Base-by-base conservation (phyloP, 352 stramenopile genomes). In the Phytophthora chlamydospora region DNA sequence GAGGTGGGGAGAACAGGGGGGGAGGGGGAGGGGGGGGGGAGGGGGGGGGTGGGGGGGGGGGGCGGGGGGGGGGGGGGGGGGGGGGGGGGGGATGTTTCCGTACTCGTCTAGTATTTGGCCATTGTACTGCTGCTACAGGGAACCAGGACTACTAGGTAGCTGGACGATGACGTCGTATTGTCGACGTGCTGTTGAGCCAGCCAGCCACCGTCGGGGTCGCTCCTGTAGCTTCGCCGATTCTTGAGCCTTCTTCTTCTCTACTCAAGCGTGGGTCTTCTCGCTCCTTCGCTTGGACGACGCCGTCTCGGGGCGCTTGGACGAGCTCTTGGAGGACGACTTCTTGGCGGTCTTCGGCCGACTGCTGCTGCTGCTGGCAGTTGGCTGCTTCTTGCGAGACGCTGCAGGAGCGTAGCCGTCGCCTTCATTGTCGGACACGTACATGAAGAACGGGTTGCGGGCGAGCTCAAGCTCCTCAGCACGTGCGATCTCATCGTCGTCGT, bases 361-460 rank as follows among this genome's bases (percentile, higher is more conserved):
- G 21, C 21, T 24, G 21, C 63, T 69, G 40, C 57, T 43, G 24
- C 62, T 57, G 9, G 54, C 44, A 27, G 52, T 16, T 11, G 40
- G 10, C 42, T 56, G 55, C 43, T 84, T 89, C 66, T 80, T 88
- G 2, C 80, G 67, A 36, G 62, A 76, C 12, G 79, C 64, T 12
- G 84, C 85, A 14, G 83, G 80, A 13, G 85, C 85, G 50, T 92
- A 93, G 11, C 85, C 85, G 40, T 93, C 83, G 6, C 81, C 79
- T 59, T 94, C 83, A 0, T 91, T 87, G 52, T 95, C 85, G 4
- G 80, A 89, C 21, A 91, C 80, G 67, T 95, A 95, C 47, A 93
- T 75, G 41, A 95, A 90, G 58, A 91, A 95, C 19, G 83, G 83
- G 52, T 94, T 91, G 6, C 81, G 73, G 35, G 76, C 68, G 9